Evolutionary conservation across 768 basidiomycete genomes (phyloP), one percentile per base, ranked within the genome.

Genomic region (Lactarius deliciosus): DNA sequence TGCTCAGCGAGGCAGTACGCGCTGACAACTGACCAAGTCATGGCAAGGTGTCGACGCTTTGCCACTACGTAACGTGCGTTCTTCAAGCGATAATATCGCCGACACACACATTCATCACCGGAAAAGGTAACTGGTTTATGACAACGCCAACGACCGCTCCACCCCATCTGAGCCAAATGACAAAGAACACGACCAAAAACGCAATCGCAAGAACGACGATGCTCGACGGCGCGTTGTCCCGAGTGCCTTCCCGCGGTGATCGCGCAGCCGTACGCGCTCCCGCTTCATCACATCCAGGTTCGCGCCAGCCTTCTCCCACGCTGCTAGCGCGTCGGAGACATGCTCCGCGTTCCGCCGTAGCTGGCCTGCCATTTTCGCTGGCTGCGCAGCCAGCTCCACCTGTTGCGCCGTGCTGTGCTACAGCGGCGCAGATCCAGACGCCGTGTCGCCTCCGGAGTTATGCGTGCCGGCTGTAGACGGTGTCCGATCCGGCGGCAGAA

Each of bases 291-390:
- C 25, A 28, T 28, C 25, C 25, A 28, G 25, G 25, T 28, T 28
- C 25, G 25, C 25, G 25, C 25, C 25, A 28, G 25, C 25, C 25
- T 28, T 28, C 25, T 28, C 25, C 25, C 25, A 28, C 63, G 85
- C 32, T 9, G 73, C 75, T 70, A 80, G 78, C 5, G 79, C 6
- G 72, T 74, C 3, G 71, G 68, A 1, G 8, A 32, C 32, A 8
- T 32, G 32, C 32, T 32, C 32, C 32, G 8, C 32, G 32, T 32
- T 75, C 64, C 75, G 65, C 68, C 25, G 66, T 58, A 98, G 79
- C 11, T 94, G 93, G 13, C 86, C 80, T 0, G 94, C 92, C 96
- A 98, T 98, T 64, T 85, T 76, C 1, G 87, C 87, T 32, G 95
- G 84, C 72, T 92, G 89, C 9, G 80, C 80, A 0, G 91, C 82